Evolutionary conservation across 495 filamentous ascomycete species (phyloP).

Genomic region (Podospora fimiseda): DNA sequence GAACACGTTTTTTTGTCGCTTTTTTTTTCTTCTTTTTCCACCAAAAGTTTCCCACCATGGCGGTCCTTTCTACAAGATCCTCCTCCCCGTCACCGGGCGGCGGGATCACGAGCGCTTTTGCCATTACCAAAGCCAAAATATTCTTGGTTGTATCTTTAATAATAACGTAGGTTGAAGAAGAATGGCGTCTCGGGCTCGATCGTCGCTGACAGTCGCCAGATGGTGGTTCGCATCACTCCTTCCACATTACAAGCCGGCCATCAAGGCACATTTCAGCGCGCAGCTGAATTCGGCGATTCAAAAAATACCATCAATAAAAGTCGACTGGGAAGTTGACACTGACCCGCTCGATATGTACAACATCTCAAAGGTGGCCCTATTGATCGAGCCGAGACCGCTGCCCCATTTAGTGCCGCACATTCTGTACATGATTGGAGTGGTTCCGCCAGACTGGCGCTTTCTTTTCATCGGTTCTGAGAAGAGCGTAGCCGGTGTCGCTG

Average conservation of each 20-base stretch:
- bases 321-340: constrained; percentile 30
- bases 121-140: constrained; percentile 19
- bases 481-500: constrained; percentile 33
- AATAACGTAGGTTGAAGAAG: constrained; percentile 21
- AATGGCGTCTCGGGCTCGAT: background rate
- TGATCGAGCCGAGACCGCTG: constrained; percentile 44
- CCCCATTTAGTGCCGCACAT: constrained; percentile 40
- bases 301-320: constrained; percentile 34
- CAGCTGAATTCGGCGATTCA: constrained; percentile 32
- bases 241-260: constrained; percentile 33
- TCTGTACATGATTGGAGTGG: constrained; percentile 45
- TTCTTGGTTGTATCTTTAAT: constrained; percentile 23
- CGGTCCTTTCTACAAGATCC: background rate
- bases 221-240: constrained; percentile 38
- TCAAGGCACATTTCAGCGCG: constrained; percentile 28
- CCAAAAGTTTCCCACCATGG: too few species aligned
- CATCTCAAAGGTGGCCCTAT: constrained; percentile 40
- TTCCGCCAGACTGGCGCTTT: constrained; percentile 48
- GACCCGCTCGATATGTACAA: constrained; percentile 39
- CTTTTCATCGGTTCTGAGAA: constrained; percentile 41
- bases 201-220: constrained; percentile 12
- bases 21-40: too few species aligned
- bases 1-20: too few species aligned
- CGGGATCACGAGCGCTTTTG: constrained; percentile 9
- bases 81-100: background rate